Evolutionary conservation across 2,329 filamentous ascomycete species (phyloP).

Genomic region (Thelonectria discophora): DNA sequence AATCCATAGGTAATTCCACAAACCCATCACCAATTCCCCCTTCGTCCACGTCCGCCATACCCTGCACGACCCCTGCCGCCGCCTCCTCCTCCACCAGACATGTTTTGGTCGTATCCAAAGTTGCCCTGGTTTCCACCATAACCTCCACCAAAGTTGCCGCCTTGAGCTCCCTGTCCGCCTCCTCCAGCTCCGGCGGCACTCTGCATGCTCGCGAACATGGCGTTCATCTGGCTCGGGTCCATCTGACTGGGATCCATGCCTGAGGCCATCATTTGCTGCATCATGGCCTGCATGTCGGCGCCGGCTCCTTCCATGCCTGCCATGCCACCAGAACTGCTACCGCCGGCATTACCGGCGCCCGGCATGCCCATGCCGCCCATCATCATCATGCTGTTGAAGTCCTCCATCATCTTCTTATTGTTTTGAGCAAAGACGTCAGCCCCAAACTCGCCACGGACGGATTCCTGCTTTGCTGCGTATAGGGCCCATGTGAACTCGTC

Average conservation of each 20-base stretch:
- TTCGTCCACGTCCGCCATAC: slow-evolving; percentile 41
- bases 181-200: slow-evolving; percentile 53
- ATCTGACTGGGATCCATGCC: slow-evolving; percentile 74
- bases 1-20: slow-evolving; percentile 33
- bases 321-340: slow-evolving; percentile 52
- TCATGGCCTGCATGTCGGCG: slow-evolving; percentile 73
- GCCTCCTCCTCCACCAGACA: slow-evolving; percentile 52
- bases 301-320: slow-evolving; percentile 70
- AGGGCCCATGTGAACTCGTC: slow-evolving; percentile 98
- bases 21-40: slow-evolving; percentile 29
- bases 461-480: slow-evolving; percentile 89
- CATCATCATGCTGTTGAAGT: slow-evolving; percentile 76
- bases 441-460: slow-evolving; percentile 77
- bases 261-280: slow-evolving; percentile 74
- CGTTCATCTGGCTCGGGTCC: slow-evolving; percentile 66
- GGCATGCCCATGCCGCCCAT: slow-evolving; percentile 60
- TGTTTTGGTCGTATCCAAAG: slow-evolving; percentile 60
- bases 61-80: slow-evolving; percentile 44
- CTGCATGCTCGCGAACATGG: slow-evolving; percentile 69
- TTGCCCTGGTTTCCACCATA: slow-evolving; percentile 62
- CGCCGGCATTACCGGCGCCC: slow-evolving; percentile 47
- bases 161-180: slow-evolving; percentile 59
- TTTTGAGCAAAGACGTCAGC: slow-evolving; percentile 69
- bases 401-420: slow-evolving; percentile 82
- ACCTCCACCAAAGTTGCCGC: slow-evolving; percentile 62